Conservation (phyloP, 2,329 filamentous ascomycete species). For the Colletotrichum limetticola region DNA sequence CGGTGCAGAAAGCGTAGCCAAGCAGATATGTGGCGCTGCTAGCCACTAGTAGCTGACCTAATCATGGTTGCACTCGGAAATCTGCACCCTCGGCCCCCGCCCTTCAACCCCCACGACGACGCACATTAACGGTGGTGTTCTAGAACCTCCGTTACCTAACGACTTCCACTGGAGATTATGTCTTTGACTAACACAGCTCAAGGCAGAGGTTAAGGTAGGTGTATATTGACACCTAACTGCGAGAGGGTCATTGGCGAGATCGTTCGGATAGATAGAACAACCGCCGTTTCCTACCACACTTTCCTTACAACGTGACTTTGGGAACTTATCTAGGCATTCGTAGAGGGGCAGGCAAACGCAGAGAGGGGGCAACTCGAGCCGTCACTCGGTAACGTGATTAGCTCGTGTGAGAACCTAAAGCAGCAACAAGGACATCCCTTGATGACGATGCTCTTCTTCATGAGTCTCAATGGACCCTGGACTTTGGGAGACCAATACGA, state of each 20-base stretch:
- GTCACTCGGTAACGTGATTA: slow-evolving; percentile 1
- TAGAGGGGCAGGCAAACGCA: neutral
- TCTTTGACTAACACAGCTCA: neutral
- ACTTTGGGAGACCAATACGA: neutral
- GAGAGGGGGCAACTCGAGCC: neutral
- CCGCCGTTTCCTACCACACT: too few species aligned
- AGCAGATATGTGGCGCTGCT: neutral
- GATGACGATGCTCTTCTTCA: neutral
- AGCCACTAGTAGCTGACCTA: neutral
- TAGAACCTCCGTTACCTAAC: neutral
- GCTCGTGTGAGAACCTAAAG: neutral
- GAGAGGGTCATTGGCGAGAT: neutral
- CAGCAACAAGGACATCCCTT: neutral
- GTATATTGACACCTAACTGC: neutral
- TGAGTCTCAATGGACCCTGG: neutral
- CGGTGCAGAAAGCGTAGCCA: neutral
- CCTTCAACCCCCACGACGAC: neutral
- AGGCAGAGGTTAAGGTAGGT: neutral
- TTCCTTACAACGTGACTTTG: too few species aligned
- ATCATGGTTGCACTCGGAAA: neutral
- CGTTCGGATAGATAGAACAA: neutral
- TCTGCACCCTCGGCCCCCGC: neutral
- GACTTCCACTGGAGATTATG: neutral
- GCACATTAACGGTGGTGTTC: neutral
- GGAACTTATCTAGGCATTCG: neutral